phyloP scores from a whole-genome alignment of 1,139 yeast species.

The Blastobotrys persicus region DNA sequence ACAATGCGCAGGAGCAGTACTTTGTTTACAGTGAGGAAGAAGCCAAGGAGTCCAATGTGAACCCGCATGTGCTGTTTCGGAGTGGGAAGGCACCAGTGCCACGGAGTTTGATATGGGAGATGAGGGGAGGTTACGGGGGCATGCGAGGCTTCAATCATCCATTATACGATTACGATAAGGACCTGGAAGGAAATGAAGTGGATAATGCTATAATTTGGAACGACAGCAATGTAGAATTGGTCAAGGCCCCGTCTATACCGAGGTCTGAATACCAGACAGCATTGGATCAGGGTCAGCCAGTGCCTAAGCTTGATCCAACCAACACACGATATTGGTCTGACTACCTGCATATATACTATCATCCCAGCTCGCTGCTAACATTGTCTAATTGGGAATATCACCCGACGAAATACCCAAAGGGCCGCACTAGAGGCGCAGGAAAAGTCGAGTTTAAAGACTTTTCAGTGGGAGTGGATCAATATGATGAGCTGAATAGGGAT shows the following conservation, averaged over 20 bases:
- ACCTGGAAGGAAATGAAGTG: conserved; percentile 20
- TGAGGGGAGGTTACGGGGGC: conserved; percentile 42
- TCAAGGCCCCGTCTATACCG: conserved; percentile 32
- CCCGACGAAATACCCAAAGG: conserved; percentile 41
- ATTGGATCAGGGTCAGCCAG: conserved; percentile 49
- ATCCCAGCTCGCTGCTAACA: conserved; percentile 56
- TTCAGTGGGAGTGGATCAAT: conserved; percentile 52
- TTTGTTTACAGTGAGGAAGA: conserved; percentile 48
- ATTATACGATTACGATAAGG: conserved; percentile 22
- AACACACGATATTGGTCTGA: conserved; percentile 79
- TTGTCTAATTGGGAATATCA: conserved; percentile 58
- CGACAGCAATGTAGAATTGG: conserved; percentile 17
- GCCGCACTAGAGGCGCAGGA: conserved; percentile 41
- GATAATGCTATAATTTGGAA: conserved; percentile 20
- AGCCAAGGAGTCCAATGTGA: conserved; percentile 40
- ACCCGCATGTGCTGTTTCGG: conserved; percentile 48
- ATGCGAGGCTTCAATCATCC: conserved; percentile 28
- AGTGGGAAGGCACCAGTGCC: conserved; percentile 68
- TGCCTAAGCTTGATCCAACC: conserved; percentile 36
- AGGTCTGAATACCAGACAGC: conserved; percentile 61
- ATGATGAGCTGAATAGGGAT: conserved; percentile 36
- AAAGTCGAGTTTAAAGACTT: conserved; percentile 40
- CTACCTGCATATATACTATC: conserved; percentile 64
- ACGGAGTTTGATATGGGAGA: conserved; percentile 75
- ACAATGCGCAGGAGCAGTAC: conserved; percentile 71